Base-by-base conservation (phyloP, 2,329 filamentous ascomycete species). In the Paraphaeosphaeria sporulosa region DNA sequence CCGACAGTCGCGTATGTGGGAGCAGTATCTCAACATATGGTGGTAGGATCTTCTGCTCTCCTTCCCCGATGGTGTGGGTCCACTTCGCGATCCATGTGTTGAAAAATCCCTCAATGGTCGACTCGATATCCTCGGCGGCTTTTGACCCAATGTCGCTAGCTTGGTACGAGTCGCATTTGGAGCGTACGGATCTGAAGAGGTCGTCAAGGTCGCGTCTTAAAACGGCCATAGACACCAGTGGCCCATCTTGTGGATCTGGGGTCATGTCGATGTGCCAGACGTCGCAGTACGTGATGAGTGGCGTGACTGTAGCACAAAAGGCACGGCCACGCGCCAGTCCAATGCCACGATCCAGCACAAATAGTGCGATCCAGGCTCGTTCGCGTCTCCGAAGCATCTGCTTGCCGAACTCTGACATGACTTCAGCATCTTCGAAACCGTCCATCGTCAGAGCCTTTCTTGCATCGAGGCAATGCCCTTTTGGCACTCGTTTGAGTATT, bases 11-110 rank as follows among this genome's bases (percentile, higher is more conserved):
- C 1, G 90, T 92, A 65, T 92, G 90, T 1, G 73, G 90, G 42
- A 91, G 87, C 3, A 92, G 81, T 55, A 92, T 92, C 60, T 92
- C 89, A 27, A 92, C 89, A 62, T 92, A 92, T 0, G 90, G 89
- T 0, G 90, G 90, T 0, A 92, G 82, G 1, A 81, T 82, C 50
- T 67, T 70, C 21, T 86, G 83, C 82, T 70, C 63, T 27, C 59
- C 44, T 50, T 64, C 68, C 54, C 69, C 72, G 27, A 66, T 67
- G 13, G 69, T 60, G 3, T 59, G 64, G 3, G 67, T 69, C 89
- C 89, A 91, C 63, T 84, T 86, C 0, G 85, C 80, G 57, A 87
- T 85, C 89, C 89, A 91, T 47, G 83, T 80, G 50, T 88, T 83
- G 64, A 90, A 91, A 70, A 90, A 90, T 19, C 79, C 82, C 60